phyloP scores from a whole-genome alignment of 257 asterid genomes.

The Datura wrightii region DNA sequence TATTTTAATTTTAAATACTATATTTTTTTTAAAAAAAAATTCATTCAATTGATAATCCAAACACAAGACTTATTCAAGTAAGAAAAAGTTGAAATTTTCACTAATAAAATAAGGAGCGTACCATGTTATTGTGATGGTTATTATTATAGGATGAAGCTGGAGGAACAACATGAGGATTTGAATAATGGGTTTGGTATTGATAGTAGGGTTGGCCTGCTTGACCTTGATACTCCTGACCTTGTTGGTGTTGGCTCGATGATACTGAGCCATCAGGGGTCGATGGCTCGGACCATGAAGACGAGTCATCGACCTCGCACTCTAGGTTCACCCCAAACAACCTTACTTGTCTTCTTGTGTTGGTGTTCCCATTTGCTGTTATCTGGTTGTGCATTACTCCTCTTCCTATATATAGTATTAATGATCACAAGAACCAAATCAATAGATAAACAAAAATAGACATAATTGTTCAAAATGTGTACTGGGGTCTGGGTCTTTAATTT shows the following conservation, averaged over 20 bases:
- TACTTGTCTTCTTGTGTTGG: constrained; percentile 57
- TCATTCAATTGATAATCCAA: background rate
- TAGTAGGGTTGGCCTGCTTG: constrained; percentile 38
- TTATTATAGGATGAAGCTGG: constrained; percentile 18
- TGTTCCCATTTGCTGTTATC: constrained; percentile 47
- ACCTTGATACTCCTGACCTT: constrained; percentile 25
- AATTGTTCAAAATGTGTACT: background rate
- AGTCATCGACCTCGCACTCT: constrained; percentile 64
- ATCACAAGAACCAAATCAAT: background rate
- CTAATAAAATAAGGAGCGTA: constrained; percentile 37
- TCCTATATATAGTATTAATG: background rate
- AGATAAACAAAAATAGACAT: background rate
- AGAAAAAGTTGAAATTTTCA: background rate
- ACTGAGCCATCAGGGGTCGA: constrained; percentile 59
- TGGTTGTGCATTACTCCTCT: constrained; percentile 25
- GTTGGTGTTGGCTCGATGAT: constrained; percentile 44
- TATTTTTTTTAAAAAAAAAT: background rate
- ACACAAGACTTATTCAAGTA: background rate
- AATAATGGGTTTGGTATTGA: constrained; percentile 44
- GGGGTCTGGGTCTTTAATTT: too few species aligned
- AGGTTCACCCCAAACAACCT: constrained; percentile 92
- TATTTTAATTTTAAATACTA: background rate
- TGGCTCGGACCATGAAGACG: constrained; percentile 42
- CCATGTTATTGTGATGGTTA: constrained; percentile 61
- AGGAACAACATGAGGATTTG: constrained; percentile 23